These are phyloP conservation scores for Aspergillus sp. DNA, from an alignment of 2,329 filamentous ascomycete species.

Conservation along the genomic window DNA sequence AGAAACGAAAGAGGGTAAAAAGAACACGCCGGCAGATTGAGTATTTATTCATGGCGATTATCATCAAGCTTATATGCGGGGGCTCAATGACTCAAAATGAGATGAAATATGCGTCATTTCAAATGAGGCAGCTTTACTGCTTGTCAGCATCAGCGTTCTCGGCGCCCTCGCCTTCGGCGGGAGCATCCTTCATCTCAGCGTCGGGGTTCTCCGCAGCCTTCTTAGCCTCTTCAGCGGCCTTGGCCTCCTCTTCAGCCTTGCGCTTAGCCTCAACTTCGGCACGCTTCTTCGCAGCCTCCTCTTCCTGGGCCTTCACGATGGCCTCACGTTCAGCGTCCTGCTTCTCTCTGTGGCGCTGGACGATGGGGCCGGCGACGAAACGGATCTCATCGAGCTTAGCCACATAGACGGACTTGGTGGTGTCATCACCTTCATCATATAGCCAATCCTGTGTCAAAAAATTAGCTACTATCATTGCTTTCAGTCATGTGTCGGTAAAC, in stretches of 20 bases:
- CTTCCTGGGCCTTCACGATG: slow-evolving; percentile 65
- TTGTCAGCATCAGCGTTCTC: slow-evolving; percentile 33
- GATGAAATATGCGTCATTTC: not conserved
- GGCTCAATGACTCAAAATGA: slow-evolving; percentile 9
- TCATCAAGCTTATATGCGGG: slow-evolving; percentile 20
- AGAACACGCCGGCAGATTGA: slow-evolving; percentile 17
- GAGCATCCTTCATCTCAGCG: slow-evolving; percentile 62
- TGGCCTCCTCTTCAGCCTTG: slow-evolving; percentile 69
- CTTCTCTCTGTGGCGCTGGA: slow-evolving; percentile 95
- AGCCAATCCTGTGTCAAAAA: slow-evolving; percentile 78
- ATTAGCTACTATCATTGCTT: slow-evolving; percentile 17
- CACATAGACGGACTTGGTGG: slow-evolving; percentile 88
- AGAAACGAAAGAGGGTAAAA: slow-evolving; percentile 9
- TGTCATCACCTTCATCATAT: slow-evolving; percentile 94
- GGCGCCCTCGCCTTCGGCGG: slow-evolving; percentile 40
- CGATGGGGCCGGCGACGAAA: slow-evolving; percentile 82
- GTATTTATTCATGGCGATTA: slow-evolving; percentile 24
- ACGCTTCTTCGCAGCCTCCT: slow-evolving; percentile 60
- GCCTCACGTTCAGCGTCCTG: slow-evolving; percentile 81
- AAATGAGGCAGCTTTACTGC: slow-evolving; percentile 28
- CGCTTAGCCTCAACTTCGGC: slow-evolving; percentile 72
- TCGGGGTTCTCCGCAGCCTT: slow-evolving; percentile 39
- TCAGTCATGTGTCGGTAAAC: not conserved
- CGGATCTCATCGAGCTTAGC: slow-evolving; percentile 96
- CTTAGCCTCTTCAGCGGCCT: slow-evolving; percentile 49